Evolutionary conservation across 805 yeast genomes (phyloP).

Genomic region (Zygosaccharomyces lentus): DNA sequence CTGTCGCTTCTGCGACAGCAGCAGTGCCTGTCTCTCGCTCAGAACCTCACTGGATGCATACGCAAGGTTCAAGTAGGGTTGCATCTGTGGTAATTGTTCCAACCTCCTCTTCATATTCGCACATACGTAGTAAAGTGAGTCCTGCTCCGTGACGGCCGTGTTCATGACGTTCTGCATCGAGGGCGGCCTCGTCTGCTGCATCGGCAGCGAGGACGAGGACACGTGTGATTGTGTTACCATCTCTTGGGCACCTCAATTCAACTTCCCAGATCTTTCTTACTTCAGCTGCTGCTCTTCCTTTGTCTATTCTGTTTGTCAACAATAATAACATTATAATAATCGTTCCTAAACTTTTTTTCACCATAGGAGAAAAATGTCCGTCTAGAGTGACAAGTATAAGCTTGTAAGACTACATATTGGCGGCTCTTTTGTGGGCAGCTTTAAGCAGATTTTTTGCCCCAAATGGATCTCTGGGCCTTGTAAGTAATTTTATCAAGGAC

Average conservation of each 20-base stretch:
- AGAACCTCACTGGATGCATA: slow-evolving; percentile 60
- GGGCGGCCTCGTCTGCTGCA: slow-evolving; percentile 17
- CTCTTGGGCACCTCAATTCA: neutral
- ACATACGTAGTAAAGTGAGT: slow-evolving; percentile 69
- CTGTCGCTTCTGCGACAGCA: slow-evolving; percentile 40
- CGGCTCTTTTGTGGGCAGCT: neutral
- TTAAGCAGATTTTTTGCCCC: slow-evolving; percentile 27
- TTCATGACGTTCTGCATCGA: slow-evolving; percentile 50
- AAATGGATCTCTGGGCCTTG: slow-evolving; percentile 76
- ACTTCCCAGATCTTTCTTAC: neutral
- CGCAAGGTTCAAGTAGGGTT: slow-evolving; percentile 62
- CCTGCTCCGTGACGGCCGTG: slow-evolving; percentile 54
- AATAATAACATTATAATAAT: neutral
- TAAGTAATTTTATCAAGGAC: slow-evolving; percentile 81
- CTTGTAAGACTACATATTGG: slow-evolving; percentile 1
- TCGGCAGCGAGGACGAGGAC: slow-evolving; percentile 17
- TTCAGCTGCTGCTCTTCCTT: neutral
- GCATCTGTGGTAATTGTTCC: slow-evolving; percentile 59
- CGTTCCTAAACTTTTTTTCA: neutral
- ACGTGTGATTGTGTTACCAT: slow-evolving; percentile 14
- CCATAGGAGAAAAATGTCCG: slow-evolving; percentile 4
- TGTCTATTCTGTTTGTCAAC: neutral
- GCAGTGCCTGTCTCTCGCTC: slow-evolving; percentile 66
- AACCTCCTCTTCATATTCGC: slow-evolving; percentile 50
- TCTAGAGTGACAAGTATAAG: slow-evolving; percentile 10